phyloP scores from a whole-genome alignment of 2,329 filamentous ascomycete species.

The Ceratocystis huliohia region DNA sequence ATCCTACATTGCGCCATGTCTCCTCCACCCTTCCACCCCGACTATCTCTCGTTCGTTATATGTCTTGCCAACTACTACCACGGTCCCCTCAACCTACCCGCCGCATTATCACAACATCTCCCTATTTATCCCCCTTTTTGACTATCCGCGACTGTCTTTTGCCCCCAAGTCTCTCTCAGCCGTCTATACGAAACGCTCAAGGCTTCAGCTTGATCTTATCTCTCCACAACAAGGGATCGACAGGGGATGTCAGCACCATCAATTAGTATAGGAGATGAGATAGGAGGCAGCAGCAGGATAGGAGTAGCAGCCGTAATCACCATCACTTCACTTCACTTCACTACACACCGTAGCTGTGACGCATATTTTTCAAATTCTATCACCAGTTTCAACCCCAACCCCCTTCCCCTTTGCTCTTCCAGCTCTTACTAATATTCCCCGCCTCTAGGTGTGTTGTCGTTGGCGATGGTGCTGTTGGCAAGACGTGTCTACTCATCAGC shows the following conservation, averaged over 20 bases:
- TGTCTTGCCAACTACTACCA: background rate
- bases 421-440: constrained; percentile 6
- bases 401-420: background rate
- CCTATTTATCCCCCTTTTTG: background rate
- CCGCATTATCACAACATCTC: background rate
- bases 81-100: background rate
- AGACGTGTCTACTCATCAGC: constrained; percentile 96
- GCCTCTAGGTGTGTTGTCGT: constrained; percentile 81
- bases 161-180: background rate
- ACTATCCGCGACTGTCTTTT: background rate
- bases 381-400: background rate
- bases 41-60: background rate
- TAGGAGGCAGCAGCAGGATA: background rate
- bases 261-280: background rate
- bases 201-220: constrained; percentile 4
- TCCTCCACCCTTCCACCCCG: background rate
- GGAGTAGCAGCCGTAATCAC: background rate
- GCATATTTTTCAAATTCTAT: too few relatives aligned
- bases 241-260: background rate
- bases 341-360: background rate
- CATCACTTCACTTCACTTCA: background rate
- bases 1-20: background rate
- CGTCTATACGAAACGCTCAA: background rate
- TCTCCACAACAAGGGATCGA: background rate
- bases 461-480: constrained; percentile 97